These are phyloP conservation scores for Xylariaceae sp. DNA, from an alignment of 2,329 filamentous ascomycete genomes.

Conservation along the genomic window DNA sequence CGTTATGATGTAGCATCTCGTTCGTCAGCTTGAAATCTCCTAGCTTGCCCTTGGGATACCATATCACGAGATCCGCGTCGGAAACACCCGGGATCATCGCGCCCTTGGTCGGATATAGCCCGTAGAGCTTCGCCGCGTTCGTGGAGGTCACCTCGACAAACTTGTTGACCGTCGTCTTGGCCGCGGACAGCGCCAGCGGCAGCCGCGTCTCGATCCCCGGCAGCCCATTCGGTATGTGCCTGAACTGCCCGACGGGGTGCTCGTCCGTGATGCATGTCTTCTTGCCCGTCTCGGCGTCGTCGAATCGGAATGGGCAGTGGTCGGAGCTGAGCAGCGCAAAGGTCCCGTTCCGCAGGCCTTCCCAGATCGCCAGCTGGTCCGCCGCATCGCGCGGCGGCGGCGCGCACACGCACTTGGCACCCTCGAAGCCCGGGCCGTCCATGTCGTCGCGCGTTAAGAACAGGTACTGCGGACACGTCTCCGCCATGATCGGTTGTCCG, in stretches of 20 bases:
- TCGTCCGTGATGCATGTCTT: conserved; percentile 42
- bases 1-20: conserved; percentile 53
- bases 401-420: conserved; percentile 51
- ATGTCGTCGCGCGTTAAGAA: conserved; percentile 48
- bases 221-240: conserved; percentile 54
- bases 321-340: conserved; percentile 43
- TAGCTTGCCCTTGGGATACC: conserved; percentile 45
- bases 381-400: conserved; percentile 44
- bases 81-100: conserved; percentile 42
- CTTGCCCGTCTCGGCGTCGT: conserved; percentile 41
- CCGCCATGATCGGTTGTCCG: conserved; percentile 46
- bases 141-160: conserved; percentile 52
- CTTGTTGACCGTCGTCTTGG: conserved; percentile 38
- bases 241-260: conserved; percentile 43
- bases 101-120: conserved; percentile 48
- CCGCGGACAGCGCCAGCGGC: conserved; percentile 37
- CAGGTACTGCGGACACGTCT: conserved; percentile 54
- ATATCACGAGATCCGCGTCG: conserved; percentile 55
- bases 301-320: conserved; percentile 46
- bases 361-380: conserved; percentile 48
- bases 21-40: conserved; percentile 44
- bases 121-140: conserved; percentile 55
- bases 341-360: conserved; percentile 44
- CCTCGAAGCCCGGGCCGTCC: conserved; percentile 47
- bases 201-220: conserved; percentile 55